phyloP scores from a whole-genome alignment of 2,329 filamentous ascomycete species.

The Aspergillus pseudoterreus region DNA sequence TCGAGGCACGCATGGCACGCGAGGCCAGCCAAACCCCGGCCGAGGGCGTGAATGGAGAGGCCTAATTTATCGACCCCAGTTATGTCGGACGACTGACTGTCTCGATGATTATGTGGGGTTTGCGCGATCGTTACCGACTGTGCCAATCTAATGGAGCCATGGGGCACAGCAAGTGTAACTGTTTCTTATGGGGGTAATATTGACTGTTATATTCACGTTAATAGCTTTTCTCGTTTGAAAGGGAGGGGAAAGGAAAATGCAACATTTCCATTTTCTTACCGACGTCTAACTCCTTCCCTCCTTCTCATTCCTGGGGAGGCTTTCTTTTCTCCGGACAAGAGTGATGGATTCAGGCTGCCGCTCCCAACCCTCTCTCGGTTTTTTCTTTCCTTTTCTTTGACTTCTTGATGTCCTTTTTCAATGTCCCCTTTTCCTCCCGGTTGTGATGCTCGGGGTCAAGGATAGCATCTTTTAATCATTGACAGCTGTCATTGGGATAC shows the following conservation, averaged over 20 bases:
- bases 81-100: conserved; percentile 19
- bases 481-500: conserved; percentile 23
- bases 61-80: conserved; percentile 24
- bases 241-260: conserved; percentile 27
- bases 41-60: conserved; percentile 34
- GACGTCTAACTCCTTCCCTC: conserved; percentile 21
- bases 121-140: conserved; percentile 30
- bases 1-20: conserved; percentile 94
- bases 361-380: conserved; percentile 14
- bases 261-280: conserved; percentile 22
- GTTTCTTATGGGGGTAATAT: conserved; percentile 36
- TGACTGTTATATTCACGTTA: conserved; percentile 39
- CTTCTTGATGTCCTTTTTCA: conserved; percentile 18
- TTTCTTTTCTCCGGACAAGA: conserved; percentile 3
- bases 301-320: conserved; percentile 5
- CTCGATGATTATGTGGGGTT: neutral
- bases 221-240: conserved; percentile 32
- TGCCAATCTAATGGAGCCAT: conserved; percentile 35
- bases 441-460: conserved; percentile 23
- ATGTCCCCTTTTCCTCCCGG: conserved; percentile 13
- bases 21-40: conserved; percentile 56
- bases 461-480: conserved; percentile 33
- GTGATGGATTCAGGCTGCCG: conserved; percentile 16
- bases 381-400: conserved; percentile 14
- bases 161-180: conserved; percentile 31